A percentile compares a stretch with the other conserved stretches of the same genome.
Evolutionary conservation across 208 protist genomes (phyloP).

Genomic region (Lotmaria passim): DNA sequence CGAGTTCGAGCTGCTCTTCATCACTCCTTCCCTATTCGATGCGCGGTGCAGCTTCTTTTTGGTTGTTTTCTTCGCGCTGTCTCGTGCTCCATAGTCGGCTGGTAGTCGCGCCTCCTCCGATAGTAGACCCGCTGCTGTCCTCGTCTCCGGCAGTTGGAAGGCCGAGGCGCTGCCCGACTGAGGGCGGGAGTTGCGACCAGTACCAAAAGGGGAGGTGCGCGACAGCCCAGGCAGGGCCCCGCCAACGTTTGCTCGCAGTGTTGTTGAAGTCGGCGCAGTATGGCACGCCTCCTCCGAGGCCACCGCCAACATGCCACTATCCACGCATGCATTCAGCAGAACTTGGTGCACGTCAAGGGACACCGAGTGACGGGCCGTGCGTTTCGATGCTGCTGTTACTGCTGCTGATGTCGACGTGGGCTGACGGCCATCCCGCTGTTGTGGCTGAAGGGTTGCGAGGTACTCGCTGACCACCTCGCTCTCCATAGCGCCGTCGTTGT

Average conservation of each 20-base stretch:
- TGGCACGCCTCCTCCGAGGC: conserved; percentile 5
- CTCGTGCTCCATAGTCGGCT: background rate
- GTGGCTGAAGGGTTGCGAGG: background rate
- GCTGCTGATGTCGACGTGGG: background rate
- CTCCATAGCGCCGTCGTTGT: conserved; percentile 1
- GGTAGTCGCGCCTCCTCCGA: background rate
- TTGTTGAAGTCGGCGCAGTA: conserved; percentile 5
- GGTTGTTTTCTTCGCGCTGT: background rate
- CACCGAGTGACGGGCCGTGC: background rate
- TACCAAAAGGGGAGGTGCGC: background rate
- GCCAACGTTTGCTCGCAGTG: background rate
- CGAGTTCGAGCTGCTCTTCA: conserved; percentile 17
- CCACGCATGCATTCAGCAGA: conserved; percentile 45
- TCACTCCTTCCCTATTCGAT: background rate
- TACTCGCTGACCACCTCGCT: conserved; percentile 19
- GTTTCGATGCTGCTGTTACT: background rate
- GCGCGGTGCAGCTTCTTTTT: background rate
- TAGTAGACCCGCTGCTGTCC: background rate
- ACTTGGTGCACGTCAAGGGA: conserved; percentile 45
- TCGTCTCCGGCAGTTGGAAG: background rate
- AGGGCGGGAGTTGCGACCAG: background rate
- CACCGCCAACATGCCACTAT: conserved; percentile 54
- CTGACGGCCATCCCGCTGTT: background rate
- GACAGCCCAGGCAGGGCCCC: background rate
- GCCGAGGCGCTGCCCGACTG: background rate